Evolutionary conservation across 441 rosid species (phyloP).

Genomic region (Corymbia citriodora): DNA sequence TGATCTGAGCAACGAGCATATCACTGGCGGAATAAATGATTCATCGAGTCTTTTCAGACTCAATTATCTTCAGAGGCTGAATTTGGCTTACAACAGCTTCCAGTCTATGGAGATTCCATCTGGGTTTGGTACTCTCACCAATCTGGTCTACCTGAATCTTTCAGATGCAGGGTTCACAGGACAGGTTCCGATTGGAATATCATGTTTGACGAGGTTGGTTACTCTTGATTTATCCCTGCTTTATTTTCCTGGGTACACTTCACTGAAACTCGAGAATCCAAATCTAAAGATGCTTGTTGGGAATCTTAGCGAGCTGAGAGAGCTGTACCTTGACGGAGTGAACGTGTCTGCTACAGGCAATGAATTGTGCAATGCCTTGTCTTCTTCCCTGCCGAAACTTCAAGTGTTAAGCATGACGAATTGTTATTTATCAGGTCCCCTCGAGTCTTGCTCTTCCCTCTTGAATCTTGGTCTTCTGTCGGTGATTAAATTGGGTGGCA

Average conservation of each 20-base stretch:
- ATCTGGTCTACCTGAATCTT: not conserved
- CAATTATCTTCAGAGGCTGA: too few species aligned
- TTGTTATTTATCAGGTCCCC: not conserved
- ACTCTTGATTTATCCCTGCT: not conserved
- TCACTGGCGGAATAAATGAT: fast-evolving
- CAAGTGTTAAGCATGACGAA: not conserved
- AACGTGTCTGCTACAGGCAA: not conserved
- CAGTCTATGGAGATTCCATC: too few species aligned
- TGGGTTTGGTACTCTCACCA: too few species aligned
- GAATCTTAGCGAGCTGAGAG: not conserved
- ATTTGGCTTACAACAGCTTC: too few species aligned
- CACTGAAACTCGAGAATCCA: not conserved
- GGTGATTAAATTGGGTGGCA: not conserved
- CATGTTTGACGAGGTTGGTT: not conserved
- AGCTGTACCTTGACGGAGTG: not conserved
- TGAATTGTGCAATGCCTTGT: not conserved
- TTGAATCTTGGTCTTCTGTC: not conserved
- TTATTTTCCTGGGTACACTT: fast-evolving
- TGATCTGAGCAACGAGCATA: too few species aligned
- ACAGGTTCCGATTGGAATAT: not conserved
- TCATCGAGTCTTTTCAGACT: too few species aligned
- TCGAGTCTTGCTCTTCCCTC: not conserved
- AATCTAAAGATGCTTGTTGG: not conserved
- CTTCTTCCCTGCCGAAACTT: not conserved
- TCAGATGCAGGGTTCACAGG: fast-evolving